These are phyloP conservation scores for Calocybe indica DNA, from an alignment of 768 basidiomycete species.

Conservation along the genomic window DNA sequence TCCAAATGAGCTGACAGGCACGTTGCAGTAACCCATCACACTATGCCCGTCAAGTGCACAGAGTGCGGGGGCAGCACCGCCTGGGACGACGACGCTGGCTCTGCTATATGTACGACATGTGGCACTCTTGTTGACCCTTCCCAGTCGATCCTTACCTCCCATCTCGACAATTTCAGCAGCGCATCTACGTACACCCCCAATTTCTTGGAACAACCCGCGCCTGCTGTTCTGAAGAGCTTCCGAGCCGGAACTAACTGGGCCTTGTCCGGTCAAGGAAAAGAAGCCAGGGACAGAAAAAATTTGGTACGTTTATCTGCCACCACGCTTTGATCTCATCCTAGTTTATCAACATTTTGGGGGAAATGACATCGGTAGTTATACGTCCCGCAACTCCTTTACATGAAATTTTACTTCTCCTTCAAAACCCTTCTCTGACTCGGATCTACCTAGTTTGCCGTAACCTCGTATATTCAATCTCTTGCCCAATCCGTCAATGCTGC, in stretches of 20 bases:
- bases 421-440: conserved; percentile 8
- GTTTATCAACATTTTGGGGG: conserved; percentile 7
- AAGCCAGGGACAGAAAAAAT: conserved; percentile 60
- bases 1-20: conserved; percentile 4
- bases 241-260: conserved; percentile 50
- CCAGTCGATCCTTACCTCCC: conserved; percentile 52
- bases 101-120: conserved; percentile 63
- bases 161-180: conserved; percentile 25
- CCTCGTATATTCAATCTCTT: conserved; percentile 55
- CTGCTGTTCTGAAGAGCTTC: conserved; percentile 41
- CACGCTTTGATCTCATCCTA: conserved; percentile 5
- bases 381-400: no score
- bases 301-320: conserved; percentile 35
- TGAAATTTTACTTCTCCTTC: neutral
- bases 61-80: conserved; percentile 48
- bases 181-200: conserved; percentile 21
- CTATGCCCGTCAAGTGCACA: conserved; percentile 36
- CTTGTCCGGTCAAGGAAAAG: conserved; percentile 60
- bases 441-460: conserved; percentile 50
- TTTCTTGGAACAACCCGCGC: conserved; percentile 23
- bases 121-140: conserved; percentile 63
- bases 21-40: conserved; percentile 1
- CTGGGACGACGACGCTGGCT: conserved; percentile 54
- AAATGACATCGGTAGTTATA: no score
- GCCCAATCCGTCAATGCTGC: conserved; percentile 52